Conservation (phyloP, 768 basidiomycete genomes). For the Rhizopogon vesiculosus region DNA sequence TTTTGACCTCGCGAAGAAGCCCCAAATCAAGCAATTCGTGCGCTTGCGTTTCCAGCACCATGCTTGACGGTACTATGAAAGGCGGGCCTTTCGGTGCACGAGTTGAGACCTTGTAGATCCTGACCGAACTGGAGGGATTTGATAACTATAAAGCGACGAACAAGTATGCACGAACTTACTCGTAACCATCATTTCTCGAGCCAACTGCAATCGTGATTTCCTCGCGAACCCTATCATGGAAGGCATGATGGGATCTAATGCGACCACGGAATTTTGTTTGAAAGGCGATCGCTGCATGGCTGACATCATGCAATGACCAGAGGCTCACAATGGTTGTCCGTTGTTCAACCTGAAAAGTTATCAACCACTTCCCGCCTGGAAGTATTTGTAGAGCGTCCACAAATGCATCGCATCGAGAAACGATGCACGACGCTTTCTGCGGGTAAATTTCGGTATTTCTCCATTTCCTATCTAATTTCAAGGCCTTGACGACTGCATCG, state of each 20-base stretch:
- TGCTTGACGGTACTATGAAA: not conserved
- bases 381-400: slow-evolving; percentile 44
- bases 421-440: slow-evolving; percentile 32
- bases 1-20: slow-evolving; percentile 15
- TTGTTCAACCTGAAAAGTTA: slow-evolving; percentile 35
- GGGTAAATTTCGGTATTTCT: slow-evolving; percentile 30
- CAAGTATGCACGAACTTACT: slow-evolving; percentile 11
- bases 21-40: slow-evolving; percentile 12
- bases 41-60: slow-evolving; percentile 15
- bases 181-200: slow-evolving; percentile 8
- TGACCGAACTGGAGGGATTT: slow-evolving; percentile 15
- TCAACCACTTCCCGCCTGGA: slow-evolving; percentile 44
- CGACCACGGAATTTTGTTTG: slow-evolving; percentile 23
- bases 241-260: slow-evolving; percentile 30
- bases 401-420: slow-evolving; percentile 28
- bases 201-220: slow-evolving; percentile 18
- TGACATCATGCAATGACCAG: slow-evolving; percentile 35
- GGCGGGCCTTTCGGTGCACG: slow-evolving; percentile 5
- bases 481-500: slow-evolving; percentile 34
- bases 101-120: slow-evolving; percentile 15
- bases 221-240: slow-evolving; percentile 17
- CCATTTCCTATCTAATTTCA: slow-evolving; percentile 53
- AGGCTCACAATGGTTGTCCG: slow-evolving; percentile 35
- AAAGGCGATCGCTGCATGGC: slow-evolving; percentile 21
- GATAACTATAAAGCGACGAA: not conserved